These are phyloP conservation scores for Sergeia podlipaevii DNA, from an alignment of 208 protist species.

Conservation along the genomic window DNA sequence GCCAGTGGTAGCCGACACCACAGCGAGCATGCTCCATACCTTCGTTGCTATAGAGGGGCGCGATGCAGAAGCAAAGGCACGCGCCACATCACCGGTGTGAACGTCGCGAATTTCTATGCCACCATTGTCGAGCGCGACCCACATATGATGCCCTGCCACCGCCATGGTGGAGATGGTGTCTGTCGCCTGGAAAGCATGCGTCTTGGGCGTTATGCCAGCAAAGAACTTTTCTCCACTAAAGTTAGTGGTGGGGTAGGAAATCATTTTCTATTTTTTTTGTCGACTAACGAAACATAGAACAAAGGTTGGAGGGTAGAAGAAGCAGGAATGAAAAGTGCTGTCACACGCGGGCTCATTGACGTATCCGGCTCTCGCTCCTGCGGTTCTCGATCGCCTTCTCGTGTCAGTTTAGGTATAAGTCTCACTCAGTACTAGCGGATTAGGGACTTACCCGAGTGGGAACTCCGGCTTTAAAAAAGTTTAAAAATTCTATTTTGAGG, in stretches of 20 bases:
- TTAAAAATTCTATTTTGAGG: no score
- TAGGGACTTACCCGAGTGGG: no score
- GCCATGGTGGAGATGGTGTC: slow-evolving; percentile 50
- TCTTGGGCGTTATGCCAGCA: slow-evolving; percentile 22
- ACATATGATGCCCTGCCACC: slow-evolving; percentile 43
- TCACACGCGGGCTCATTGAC: no score
- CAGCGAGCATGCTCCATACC: slow-evolving; percentile 41
- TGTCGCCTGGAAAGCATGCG: slow-evolving; percentile 27
- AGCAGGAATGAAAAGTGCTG: no score
- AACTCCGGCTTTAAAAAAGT: no score
- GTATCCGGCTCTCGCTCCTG: no score
- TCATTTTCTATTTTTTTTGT: slow-evolving; percentile 1
- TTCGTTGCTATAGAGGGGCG: slow-evolving; percentile 18
- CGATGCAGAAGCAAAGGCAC: slow-evolving; percentile 40
- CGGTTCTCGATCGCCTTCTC: no score
- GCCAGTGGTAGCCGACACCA: background rate
- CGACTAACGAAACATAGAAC: no score
- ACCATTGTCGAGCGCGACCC: slow-evolving; percentile 68
- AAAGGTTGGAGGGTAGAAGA: no score
- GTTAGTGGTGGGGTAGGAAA: background rate
- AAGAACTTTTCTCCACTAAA: slow-evolving; percentile 1
- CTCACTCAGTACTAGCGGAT: no score
- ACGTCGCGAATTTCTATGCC: slow-evolving; percentile 67
- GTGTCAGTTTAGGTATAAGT: no score
- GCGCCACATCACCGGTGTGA: slow-evolving; percentile 43